Conservation (phyloP, 495 filamentous ascomycete species). For the Baudoinia panamericana region DNA sequence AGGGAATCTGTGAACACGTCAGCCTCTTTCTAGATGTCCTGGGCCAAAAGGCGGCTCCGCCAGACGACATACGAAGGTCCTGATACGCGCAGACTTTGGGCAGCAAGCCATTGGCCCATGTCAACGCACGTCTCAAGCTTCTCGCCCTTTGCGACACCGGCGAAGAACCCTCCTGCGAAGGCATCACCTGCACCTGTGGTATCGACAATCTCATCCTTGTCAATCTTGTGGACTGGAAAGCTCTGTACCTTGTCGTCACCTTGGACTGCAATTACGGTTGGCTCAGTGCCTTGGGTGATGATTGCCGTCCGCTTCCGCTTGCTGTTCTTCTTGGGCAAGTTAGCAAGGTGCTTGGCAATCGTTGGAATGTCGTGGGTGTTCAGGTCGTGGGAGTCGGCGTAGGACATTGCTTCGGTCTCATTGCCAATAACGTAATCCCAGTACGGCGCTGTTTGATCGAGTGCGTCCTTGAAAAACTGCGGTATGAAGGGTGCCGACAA, state of each 20-base stretch:
- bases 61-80: constrained; percentile 75
- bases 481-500: constrained; percentile 90
- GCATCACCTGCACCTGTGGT: constrained; percentile 96
- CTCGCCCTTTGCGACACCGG: constrained; percentile 76
- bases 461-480: constrained; percentile 92
- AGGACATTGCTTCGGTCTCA: constrained; percentile 81
- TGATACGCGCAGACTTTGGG: constrained; percentile 79
- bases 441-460: constrained; percentile 74
- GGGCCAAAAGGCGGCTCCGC: background rate
- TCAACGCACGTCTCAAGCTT: constrained; percentile 61
- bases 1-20: constrained; percentile 46
- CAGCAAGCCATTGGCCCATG: constrained; percentile 91
- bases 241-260: constrained; percentile 58
- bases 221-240: constrained; percentile 66
- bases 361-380: constrained; percentile 62
- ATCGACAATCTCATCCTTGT: constrained; percentile 66
- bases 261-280: constrained; percentile 64
- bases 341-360: constrained; percentile 75
- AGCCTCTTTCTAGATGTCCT: too few relatives aligned
- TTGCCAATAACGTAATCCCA: constrained; percentile 96
- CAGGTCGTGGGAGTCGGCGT: constrained; percentile 63
- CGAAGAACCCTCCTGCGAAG: constrained; percentile 86
- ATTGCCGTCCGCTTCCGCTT: constrained; percentile 68
- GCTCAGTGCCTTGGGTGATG: constrained; percentile 85
- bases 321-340: constrained; percentile 80